Conservation (phyloP, 345 rosid genomes). For the Populus deltoides region DNA sequence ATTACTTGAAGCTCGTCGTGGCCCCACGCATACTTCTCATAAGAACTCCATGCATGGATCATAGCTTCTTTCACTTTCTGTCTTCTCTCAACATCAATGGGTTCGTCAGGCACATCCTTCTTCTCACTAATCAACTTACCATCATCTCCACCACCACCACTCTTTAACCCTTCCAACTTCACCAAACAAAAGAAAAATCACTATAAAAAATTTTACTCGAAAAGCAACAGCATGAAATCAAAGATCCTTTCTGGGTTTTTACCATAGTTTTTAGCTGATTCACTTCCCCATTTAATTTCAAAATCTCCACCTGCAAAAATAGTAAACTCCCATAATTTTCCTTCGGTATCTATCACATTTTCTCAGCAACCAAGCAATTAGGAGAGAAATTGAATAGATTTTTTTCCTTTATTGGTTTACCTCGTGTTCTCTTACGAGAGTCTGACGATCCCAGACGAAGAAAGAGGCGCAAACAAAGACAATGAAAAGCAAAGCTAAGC, state of each 20-base stretch:
- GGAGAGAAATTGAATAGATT: background rate
- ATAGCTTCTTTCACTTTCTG: slow-evolving; percentile 94
- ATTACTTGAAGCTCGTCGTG: slow-evolving; percentile 91
- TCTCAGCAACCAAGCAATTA: background rate
- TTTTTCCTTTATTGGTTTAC: slow-evolving; percentile 26
- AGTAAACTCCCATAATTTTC: background rate
- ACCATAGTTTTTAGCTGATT: slow-evolving; percentile 37
- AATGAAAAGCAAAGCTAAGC: slow-evolving; percentile 67
- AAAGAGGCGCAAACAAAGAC: slow-evolving; percentile 56
- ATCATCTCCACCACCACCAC: slow-evolving; percentile 6
- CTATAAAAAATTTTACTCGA: background rate
- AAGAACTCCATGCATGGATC: slow-evolving; percentile 94
- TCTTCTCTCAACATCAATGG: slow-evolving; percentile 59
- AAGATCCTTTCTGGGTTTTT: slow-evolving; percentile 4
- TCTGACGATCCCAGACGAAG: slow-evolving; percentile 83
- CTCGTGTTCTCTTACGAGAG: slow-evolving; percentile 72
- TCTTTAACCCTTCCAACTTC: slow-evolving; percentile 22
- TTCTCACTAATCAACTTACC: slow-evolving; percentile 13
- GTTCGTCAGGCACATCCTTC: slow-evolving; percentile 48
- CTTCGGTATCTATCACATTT: background rate
- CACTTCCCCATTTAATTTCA: slow-evolving; percentile 37
- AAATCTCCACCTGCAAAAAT: slow-evolving; percentile 43
- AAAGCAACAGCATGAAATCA: background rate
- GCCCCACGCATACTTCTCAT: slow-evolving; percentile 98
- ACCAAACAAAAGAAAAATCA: slow-evolving; percentile 24